Evolutionary conservation across 2,329 filamentous ascomycete species (phyloP), one percentile per base, ranked within the genome.

Genomic region (Sporothrix inflata): DNA sequence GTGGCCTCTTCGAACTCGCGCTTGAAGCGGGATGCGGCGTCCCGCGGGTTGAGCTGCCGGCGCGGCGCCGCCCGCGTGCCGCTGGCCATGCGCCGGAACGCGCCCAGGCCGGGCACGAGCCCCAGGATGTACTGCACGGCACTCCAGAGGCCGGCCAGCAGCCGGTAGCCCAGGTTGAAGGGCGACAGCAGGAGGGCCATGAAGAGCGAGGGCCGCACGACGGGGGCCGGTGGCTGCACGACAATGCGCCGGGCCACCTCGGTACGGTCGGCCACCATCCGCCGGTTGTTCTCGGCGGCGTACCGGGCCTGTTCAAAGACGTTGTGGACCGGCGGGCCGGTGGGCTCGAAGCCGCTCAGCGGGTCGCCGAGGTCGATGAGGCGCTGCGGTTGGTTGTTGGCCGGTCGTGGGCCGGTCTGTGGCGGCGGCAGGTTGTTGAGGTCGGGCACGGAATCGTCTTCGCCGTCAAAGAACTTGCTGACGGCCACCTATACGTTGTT

Each of bases 1-100:
- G 98, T 96, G 77, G 97, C 93, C 81, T 99, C 96, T 77, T 97
- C 94, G 76, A 99, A 97, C 77, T 98, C 94, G 9, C 95, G 89
- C 78, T 93, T 92, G 80, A 98, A 97, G 42, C 96, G 87, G 34
- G 92, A 91, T 0, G 95, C 94, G 0, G 94, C 95, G 78, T 99
- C 96, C 72, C 92, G 89, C 1, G 95, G 94, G 78, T 92, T 92
- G 60, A 98, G 83, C 76, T 93, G 88, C 76, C 93, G 87, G 45
- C 95, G 75, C 1, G 63, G 63, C 88, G 4, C 92, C 91, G 73
- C 87, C 84, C 73, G 81, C 19, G 42, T 19, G n/a, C 45, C 65
- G 19, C 65, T 51, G 65, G 42, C 45, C 65, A 67, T 49, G 7
- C 65, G 65, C 82, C 85, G 84, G 27, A 88, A 86, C 47, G 87